Percentiles rank a stretch among this genome's conserved stretches.
phyloP scores from a whole-genome alignment of 208 protist genomes.

The Vickermania ingenoplastis region DNA sequence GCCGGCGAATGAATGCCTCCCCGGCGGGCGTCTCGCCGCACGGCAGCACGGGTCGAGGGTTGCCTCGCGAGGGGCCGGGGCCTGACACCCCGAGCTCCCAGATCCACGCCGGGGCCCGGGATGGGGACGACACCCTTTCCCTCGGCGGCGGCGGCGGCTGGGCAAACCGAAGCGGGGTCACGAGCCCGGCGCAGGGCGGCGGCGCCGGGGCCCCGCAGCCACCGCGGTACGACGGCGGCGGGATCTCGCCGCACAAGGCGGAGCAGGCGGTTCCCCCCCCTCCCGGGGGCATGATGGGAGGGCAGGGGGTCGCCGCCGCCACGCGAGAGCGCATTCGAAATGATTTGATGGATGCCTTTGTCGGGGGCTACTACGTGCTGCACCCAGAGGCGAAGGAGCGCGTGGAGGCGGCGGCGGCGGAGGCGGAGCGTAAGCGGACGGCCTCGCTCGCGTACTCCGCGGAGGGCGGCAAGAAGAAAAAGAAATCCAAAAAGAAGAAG shows the following conservation, averaged over 20 bases:
- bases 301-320: too few species aligned
- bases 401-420: conserved; percentile 10
- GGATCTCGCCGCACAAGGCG: background rate
- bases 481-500: conserved; percentile 10
- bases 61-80: background rate
- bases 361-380: conserved; percentile 33
- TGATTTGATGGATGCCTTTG: conserved; percentile 50
- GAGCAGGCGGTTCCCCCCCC: background rate
- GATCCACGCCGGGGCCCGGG: background rate
- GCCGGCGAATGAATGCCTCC: background rate
- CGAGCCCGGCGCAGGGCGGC: background rate
- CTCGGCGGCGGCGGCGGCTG: background rate
- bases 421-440: conserved; percentile 4
- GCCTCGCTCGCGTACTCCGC: background rate
- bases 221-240: background rate
- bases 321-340: background rate
- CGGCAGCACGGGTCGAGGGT: background rate
- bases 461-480: background rate
- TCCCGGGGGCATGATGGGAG: too few species aligned
- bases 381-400: conserved; percentile 28
- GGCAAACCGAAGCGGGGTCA: conserved; percentile 1
- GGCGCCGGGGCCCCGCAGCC: too few species aligned
- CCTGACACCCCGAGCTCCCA: background rate
- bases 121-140: background rate
- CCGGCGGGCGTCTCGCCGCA: background rate